Percentiles rank a stretch among this genome's conserved stretches.
Evolutionary conservation across 306 rosid genomes (phyloP).

Genomic region (Vigna trinervia): DNA sequence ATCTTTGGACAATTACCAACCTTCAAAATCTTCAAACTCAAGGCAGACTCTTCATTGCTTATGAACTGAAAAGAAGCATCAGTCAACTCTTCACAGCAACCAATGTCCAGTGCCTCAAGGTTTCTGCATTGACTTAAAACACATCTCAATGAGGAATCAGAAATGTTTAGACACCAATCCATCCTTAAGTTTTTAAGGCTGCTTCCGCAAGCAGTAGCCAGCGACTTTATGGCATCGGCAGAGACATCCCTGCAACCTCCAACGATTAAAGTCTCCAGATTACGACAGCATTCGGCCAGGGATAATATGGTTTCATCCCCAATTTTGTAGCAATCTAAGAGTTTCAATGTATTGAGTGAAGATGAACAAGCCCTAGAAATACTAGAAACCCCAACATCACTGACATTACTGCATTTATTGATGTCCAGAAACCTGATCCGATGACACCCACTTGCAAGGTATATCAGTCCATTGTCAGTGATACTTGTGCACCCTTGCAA

Average conservation of each 20-base stretch:
- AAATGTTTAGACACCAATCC: constrained; percentile 91
- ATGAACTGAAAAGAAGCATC: constrained; percentile 81
- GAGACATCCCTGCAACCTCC: constrained; percentile 92
- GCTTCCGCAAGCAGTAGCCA: constrained; percentile 65
- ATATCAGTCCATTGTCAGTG: constrained; percentile 70
- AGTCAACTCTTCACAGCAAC: constrained; percentile 91
- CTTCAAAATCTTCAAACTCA: constrained; percentile 78
- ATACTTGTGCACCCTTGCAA: constrained; percentile 78
- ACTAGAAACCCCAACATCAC: constrained; percentile 76
- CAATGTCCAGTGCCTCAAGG: constrained; percentile 81
- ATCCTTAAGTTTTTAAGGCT: constrained; percentile 82
- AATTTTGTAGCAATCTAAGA: constrained; percentile 85
- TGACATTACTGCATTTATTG: constrained; percentile 81
- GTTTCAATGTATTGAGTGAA: constrained; percentile 74
- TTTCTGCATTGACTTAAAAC: constrained; percentile 70
- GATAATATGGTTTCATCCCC: constrained; percentile 70
- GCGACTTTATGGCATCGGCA: constrained; percentile 60
- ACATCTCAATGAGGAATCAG: constrained; percentile 75
- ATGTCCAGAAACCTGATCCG: constrained; percentile 66
- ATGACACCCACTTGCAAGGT: constrained; percentile 74
- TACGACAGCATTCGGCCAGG: constrained; percentile 69
- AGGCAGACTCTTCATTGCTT: constrained; percentile 52
- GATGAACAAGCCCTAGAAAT: constrained; percentile 69
- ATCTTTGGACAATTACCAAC: constrained; percentile 84
- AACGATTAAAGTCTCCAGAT: constrained; percentile 76